Percentiles rank a stretch among this genome's conserved stretches.
These are phyloP conservation scores for Flaveria linearis DNA, from an alignment of 129 eudicot species.

Conservation along the genomic window DNA sequence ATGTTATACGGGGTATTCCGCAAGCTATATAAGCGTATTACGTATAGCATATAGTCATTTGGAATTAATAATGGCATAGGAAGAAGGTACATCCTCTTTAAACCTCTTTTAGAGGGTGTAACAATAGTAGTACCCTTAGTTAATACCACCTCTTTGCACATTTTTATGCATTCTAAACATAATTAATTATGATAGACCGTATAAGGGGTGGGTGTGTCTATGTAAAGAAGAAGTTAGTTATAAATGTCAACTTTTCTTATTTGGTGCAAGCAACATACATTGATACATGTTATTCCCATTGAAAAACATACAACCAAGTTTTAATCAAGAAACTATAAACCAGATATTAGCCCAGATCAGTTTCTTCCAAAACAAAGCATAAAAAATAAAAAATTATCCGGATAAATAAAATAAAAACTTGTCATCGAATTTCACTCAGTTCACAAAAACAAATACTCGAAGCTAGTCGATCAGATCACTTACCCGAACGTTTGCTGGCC, in stretches of 20 bases:
- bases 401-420: constrained; percentile 2
- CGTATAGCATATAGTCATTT: too few species aligned
- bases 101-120: too few species aligned
- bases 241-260: not conserved
- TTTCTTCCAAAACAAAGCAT: constrained; percentile 21
- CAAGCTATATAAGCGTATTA: too few species aligned
- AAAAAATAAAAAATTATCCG: constrained; percentile 2
- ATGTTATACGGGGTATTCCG: too few species aligned
- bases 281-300: not conserved
- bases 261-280: not conserved
- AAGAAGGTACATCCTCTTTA: too few species aligned
- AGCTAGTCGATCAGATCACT: constrained; percentile 19
- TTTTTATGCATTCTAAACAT: too few species aligned
- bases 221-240: not conserved
- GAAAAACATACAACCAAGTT: constrained; percentile 11
- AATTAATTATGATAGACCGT: too few species aligned
- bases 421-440: constrained; percentile 27
- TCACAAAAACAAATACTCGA: constrained; percentile 23
- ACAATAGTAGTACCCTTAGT: too few species aligned
- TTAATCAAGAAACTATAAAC: constrained; percentile 24
- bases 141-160: too few species aligned
- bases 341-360: constrained; percentile 16
- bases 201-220: not conserved
- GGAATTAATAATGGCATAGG: too few species aligned
- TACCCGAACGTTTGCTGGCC: constrained; percentile 5